Base-by-base conservation (phyloP, 352 stramenopile genomes). In the Pythium phragmitis region DNA sequence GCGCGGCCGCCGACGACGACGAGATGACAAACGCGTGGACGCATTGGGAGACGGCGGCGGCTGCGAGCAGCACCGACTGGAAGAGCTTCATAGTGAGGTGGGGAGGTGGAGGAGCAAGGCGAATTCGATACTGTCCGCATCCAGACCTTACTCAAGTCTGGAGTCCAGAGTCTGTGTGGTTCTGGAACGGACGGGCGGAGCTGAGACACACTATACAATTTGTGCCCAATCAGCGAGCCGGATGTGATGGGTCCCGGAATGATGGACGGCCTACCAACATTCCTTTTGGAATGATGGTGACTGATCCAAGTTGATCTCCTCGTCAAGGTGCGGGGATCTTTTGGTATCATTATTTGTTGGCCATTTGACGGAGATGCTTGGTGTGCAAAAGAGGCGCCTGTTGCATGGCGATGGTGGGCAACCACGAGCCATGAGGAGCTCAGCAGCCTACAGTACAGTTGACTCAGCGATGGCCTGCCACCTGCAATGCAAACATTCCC, bases 11-110 rank as follows among this genome's bases (percentile, higher is more conserved):
- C 14, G 42, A 13, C 7, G 46, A 33, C 0, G 62, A 68, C 52
- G 54, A 43, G 62, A 68, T 68, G 23, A 16, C 60, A 26, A 58
- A 68, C 12, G 47, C 62, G 55, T 36, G 37, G 7, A 43, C 23
- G 50, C 47, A 37, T 28, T 45, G 37, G 30, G 13, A 3, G 5
- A 57, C 33, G n/a, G 52, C 36, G 21, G 46, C 23, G 52, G 37
- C 19, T 26, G 34, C 45, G 11, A 68, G 45, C 21, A 53, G 42
- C 52, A 34, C 28, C 14, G 58, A 51, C 47, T 16, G 28, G 23
- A 64, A 47, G 57, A 55, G 37, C 48, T 64, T 64, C 57, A 64
- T 64, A 2, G 45, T 30, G 7, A 28, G 16, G 37, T 19, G 53
- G 37, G 37, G 6, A 48, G 14, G 14, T 42, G 45, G 45, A 23